Base-by-base conservation (phyloP, 2,329 filamentous ascomycete species). In the Rosellinia necatrix region DNA sequence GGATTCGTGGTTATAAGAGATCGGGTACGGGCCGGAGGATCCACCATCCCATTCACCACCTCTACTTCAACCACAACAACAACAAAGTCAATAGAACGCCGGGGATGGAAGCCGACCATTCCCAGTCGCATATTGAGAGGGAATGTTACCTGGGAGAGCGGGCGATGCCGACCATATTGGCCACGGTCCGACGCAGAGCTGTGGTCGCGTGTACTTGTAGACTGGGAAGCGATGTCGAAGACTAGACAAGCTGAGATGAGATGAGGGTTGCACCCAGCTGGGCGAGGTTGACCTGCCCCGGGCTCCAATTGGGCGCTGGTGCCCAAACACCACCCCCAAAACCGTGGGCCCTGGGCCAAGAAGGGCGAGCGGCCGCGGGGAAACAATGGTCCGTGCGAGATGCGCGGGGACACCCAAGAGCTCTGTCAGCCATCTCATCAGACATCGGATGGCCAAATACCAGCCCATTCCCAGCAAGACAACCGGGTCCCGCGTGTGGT, bases 281-380 rank as follows among this genome's bases (percentile, higher is more conserved):
- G 58, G 41, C 40, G 51, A 53, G 55, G 55, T 53, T 34, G 52
- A 40, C 41, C 51, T 41, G 34, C 43, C 29, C 49, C 49, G 52
- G 56, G 56, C 52, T 56, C 59, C 59, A 61, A 61, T 61, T 61
- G 59, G 59, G 59, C 56, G 50, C 59, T 59, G 59, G 52, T 61
- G 59, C 59, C 59, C 59, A 59, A 61, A 49, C 40, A 44, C 9
- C 13, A 49, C 38, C 53, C 38, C 44, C 51, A 41, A 50, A 58
- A 41, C 46, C 34, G 53, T 60, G 54, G 37, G 32, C 22, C 49
- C 49, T 53, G 29, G 12, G 53, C 49, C 30, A 46, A 56, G 47
- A 40, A 38, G 38, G 44, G 46, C 27, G 22, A 27, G 12, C 49
- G 58, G 55, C 17, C 25, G 34, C 58, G 58, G 58, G 25, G 22